Conservation (phyloP, 2,329 filamentous ascomycete genomes). For the Penicillium sp. region DNA sequence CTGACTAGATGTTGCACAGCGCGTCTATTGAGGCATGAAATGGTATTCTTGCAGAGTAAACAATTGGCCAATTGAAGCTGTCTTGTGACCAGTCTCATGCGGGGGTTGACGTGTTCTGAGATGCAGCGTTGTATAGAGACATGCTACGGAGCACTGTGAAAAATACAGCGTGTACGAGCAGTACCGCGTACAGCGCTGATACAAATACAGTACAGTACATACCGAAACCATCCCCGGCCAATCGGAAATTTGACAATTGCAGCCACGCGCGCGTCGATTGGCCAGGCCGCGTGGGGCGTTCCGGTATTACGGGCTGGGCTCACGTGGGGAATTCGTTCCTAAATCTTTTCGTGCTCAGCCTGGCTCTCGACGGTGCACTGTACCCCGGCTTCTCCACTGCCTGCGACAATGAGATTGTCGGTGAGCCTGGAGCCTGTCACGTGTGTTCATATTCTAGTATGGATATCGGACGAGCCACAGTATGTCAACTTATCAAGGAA, state of each 20-base stretch:
- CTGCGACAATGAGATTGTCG: no score
- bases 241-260: conserved; percentile 3
- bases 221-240: not conserved
- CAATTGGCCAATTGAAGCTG: not conserved
- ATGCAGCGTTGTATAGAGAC: not conserved
- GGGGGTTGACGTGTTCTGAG: not conserved
- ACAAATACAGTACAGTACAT: not conserved
- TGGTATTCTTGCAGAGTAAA: not conserved
- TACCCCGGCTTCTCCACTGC: not conserved
- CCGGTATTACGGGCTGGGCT: not conserved
- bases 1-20: not conserved
- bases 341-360: not conserved
- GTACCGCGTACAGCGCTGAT: not conserved
- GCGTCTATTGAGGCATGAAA: no score
- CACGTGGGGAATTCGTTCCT: not conserved
- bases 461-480: no score
- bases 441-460: no score
- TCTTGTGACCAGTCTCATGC: conserved; percentile 7
- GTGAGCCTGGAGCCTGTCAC: no score
- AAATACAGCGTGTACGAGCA: no score
- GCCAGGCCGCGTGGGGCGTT: not conserved
- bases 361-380: not conserved
- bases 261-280: not conserved
- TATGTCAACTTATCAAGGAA: no score
- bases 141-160: no score